phyloP scores from a whole-genome alignment of 2,329 filamentous ascomycete genomes.

The Fusarium fujikuroi region DNA sequence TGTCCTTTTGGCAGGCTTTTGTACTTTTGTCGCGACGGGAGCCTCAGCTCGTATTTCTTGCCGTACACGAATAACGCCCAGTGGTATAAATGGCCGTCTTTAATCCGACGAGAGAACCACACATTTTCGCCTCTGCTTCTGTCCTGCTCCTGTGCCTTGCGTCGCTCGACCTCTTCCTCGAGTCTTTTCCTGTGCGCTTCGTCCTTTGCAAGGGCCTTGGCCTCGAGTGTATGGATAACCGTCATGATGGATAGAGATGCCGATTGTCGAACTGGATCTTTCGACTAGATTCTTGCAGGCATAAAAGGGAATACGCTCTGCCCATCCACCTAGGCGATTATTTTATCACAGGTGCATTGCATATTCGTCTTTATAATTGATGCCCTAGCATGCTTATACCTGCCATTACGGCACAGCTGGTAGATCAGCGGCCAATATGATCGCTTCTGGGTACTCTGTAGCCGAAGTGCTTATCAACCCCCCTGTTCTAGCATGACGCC shows the following conservation, averaged over 20 bases:
- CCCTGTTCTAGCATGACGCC: fast-evolving
- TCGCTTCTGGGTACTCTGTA: background rate
- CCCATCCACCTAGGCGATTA: fast-evolving
- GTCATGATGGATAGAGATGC: background rate
- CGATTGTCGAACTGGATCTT: fast-evolving
- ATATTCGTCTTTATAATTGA: background rate
- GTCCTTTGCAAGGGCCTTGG: background rate
- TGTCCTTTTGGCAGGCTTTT: background rate
- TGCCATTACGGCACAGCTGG: background rate
- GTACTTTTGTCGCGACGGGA: background rate
- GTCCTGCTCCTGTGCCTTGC: background rate
- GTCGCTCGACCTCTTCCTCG: background rate
- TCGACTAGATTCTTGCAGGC: fast-evolving
- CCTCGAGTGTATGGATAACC: background rate
- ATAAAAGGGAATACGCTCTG: background rate
- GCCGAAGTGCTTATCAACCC: fast-evolving
- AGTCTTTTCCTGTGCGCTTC: fast-evolving
- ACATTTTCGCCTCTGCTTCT: background rate
- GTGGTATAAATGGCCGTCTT: background rate
- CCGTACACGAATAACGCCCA: background rate
- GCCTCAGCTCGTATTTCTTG: background rate
- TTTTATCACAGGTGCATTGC: fast-evolving
- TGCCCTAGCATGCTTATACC: background rate
- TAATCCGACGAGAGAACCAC: background rate
- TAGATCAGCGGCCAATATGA: background rate